Percentiles rank a stretch among this genome's conserved stretches.
These are phyloP conservation scores for Aspergillus clavatus DNA, from an alignment of 2,329 filamentous ascomycete species.

Conservation along the genomic window DNA sequence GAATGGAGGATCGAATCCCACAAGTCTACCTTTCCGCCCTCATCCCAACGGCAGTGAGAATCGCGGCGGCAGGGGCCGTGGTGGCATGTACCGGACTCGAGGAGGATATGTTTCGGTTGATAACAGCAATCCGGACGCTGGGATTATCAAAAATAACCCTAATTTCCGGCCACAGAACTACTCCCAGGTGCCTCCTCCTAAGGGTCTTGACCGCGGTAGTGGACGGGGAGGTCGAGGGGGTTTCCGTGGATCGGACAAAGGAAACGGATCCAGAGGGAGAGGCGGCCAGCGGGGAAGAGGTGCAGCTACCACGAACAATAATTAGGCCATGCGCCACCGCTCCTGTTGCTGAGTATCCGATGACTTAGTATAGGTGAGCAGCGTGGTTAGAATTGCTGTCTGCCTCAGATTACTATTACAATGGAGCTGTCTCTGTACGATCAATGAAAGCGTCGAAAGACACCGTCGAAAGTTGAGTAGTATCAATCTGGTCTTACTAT, in stretches of 20 bases:
- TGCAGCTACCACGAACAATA: slow-evolving; percentile 6
- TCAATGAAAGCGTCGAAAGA: too few species aligned
- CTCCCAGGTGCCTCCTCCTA: slow-evolving; percentile 47
- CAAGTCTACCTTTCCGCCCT: slow-evolving; percentile 30
- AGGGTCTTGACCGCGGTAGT: slow-evolving; percentile 35
- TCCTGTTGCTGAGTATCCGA: not conserved
- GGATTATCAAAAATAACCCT: slow-evolving; percentile 53
- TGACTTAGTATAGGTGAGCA: not conserved
- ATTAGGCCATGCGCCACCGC: not conserved
- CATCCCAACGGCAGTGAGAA: slow-evolving; percentile 20
- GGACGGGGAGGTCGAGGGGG: slow-evolving; percentile 33
- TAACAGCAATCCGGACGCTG: slow-evolving; percentile 48
- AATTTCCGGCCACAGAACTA: slow-evolving; percentile 54
- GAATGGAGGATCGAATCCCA: slow-evolving; percentile 22
- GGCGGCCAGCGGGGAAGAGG: slow-evolving; percentile 26
- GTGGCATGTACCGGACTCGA: slow-evolving; percentile 25
- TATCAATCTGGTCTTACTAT: too few species aligned
- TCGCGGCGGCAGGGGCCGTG: slow-evolving; percentile 23
- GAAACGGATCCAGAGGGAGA: slow-evolving; percentile 29
- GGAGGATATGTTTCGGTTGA: slow-evolving; percentile 41
- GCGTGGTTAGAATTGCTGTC: not conserved
- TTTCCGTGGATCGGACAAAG: slow-evolving; percentile 21
- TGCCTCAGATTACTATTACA: too few species aligned
- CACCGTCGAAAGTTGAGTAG: too few species aligned
- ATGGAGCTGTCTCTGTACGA: not conserved